Evolutionary conservation across 1,284 basidiomycete species (phyloP), one percentile per base, ranked within the genome.

Genomic region (Coniferiporia sulphurascens): DNA sequence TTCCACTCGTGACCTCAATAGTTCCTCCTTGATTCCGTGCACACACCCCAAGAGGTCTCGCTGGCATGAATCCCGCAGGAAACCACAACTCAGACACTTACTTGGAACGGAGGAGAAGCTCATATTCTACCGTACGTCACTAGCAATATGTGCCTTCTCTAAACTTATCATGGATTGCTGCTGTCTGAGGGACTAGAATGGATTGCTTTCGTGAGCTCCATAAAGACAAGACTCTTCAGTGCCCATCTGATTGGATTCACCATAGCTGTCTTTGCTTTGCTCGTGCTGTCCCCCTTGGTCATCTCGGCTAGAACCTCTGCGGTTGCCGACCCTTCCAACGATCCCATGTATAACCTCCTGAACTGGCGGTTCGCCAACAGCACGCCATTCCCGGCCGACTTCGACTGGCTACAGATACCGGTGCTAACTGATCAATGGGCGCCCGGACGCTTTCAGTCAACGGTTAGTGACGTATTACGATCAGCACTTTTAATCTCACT

Each of bases 281-380:
- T 52, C 44, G 35, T 27, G 32, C 19, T 51, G 10, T 46, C 19
- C 12, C 32, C 41, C n/a, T 43, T 52, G 22, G 41, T 56, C 27
- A 48, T 19, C 46, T 35, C 41, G 41, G 48, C 32, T 13, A 19
- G 48, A 17, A 48, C 59, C 9, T 41, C 45, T 48, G 46, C 52
- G n/a, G 50, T n/a, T n/a, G 73, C 69, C 5, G 83, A 85, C 67
- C 81, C 81, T 4, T 67, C 78, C 36, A 68, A 71, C 45, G 56
- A 74, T 0, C 69, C 82, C 13, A 69, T 77, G 32, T 84, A 83
- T 67, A 83, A 83, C 67, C 76, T 82, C 0, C 56, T 71, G 17
- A 74, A 78, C 60, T 84, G 79, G 80, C 72, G 60, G 13, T 82
- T 81, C 68, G 79, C 76, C 6, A 79, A 80, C 49, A 72, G 80